Evolutionary conservation across 148 eudicot genomes (phyloP).

Genomic region (Camellia japonica): DNA sequence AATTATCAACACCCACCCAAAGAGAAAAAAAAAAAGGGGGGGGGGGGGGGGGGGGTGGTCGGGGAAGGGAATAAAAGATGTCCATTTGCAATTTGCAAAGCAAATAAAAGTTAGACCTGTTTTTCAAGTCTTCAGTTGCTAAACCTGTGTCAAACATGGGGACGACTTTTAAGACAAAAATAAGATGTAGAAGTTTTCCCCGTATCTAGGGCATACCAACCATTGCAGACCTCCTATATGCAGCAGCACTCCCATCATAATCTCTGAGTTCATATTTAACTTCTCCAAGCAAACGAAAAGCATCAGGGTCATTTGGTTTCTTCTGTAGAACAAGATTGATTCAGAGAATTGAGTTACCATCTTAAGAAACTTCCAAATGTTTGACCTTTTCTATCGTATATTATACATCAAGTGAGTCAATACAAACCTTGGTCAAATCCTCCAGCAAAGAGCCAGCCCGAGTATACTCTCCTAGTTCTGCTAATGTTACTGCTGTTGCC

Average conservation of each 20-base stretch:
- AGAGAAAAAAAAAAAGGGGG: no score
- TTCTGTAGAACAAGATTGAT: slow-evolving; percentile 43
- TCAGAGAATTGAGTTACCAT: slow-evolving; percentile 8
- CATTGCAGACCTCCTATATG: slow-evolving; percentile 75
- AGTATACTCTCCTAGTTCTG: slow-evolving; percentile 73
- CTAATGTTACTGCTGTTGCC: slow-evolving; percentile 85
- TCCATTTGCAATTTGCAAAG: neutral
- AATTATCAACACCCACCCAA: no score
- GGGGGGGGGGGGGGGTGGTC: no score
- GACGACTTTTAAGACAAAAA: neutral
- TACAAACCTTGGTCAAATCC: slow-evolving; percentile 70
- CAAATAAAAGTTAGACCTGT: neutral
- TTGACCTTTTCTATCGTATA: slow-evolving; percentile 13
- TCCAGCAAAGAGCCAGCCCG: slow-evolving; percentile 73
- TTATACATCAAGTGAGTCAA: slow-evolving; percentile 1
- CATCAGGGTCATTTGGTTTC: slow-evolving; percentile 80
- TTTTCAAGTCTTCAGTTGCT: neutral
- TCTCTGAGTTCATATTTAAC: slow-evolving; percentile 85
- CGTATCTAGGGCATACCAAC: slow-evolving; percentile 36
- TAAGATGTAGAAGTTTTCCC: neutral
- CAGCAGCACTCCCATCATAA: slow-evolving; percentile 77
- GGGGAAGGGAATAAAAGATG: no score
- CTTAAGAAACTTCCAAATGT: slow-evolving; percentile 16
- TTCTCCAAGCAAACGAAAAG: slow-evolving; percentile 86
- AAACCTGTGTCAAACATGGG: neutral